Evolutionary conservation across 2,329 filamentous ascomycete species (phyloP).

Genomic region (Endoconidiophora laricicola): DNA sequence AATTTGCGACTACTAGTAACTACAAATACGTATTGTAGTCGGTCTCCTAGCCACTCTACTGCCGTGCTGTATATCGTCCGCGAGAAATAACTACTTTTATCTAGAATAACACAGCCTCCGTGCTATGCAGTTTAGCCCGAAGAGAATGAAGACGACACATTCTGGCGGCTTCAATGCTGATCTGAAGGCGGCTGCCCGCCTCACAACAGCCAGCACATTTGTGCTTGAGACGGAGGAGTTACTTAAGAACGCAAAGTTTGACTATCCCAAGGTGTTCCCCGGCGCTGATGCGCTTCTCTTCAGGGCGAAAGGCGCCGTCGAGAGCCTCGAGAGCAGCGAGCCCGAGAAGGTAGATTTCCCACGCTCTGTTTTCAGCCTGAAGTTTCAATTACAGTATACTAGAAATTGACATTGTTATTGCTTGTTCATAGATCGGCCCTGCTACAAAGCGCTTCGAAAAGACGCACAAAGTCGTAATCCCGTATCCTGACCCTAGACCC

Average conservation of each 20-base stretch:
- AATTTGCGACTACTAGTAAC: too few relatives aligned
- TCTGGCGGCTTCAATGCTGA: constrained; percentile 25
- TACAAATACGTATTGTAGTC: background rate
- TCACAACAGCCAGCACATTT: constrained; percentile 36
- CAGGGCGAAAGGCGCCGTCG: constrained; percentile 35
- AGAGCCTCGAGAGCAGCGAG: constrained; percentile 32
- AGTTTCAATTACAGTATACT: background rate
- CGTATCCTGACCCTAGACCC: constrained; percentile 70
- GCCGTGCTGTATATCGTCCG: too few relatives aligned
- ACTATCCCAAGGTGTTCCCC: constrained; percentile 32
- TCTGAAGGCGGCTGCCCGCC: constrained; percentile 23
- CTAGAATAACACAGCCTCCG: background rate
- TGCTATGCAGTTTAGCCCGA: constrained; percentile 30
- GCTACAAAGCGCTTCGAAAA: constrained; percentile 52
- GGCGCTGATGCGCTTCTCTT: constrained; percentile 34
- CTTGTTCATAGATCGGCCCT: constrained; percentile 40
- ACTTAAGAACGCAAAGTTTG: constrained; percentile 34
- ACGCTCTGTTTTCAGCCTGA: background rate
- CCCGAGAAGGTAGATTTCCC: constrained; percentile 31
- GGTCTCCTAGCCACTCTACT: background rate
- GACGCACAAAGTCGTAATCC: constrained; percentile 52
- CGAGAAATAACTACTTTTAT: too few relatives aligned
- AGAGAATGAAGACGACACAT: constrained; percentile 33
- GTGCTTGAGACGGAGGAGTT: constrained; percentile 44
- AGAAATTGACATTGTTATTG: background rate